phyloP scores from a whole-genome alignment of 176 grass and related monocot genomes.

The Bonia amplexicaulis region DNA sequence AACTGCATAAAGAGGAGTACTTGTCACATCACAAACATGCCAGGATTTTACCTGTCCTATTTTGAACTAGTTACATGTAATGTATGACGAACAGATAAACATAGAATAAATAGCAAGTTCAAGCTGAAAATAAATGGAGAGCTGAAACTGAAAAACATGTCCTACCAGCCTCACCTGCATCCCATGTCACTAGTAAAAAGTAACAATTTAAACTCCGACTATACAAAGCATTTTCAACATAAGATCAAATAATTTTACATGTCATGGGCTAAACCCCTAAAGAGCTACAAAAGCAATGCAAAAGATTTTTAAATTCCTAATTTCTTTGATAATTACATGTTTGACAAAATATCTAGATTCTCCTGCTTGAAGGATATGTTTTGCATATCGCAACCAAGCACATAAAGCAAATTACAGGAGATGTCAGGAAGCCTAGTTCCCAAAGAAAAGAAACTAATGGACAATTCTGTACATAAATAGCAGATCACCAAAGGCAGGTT shows the following conservation, averaged over 20 bases:
- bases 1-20: slow-evolving; percentile 37
- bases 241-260: not conserved
- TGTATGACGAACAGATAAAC: not conserved
- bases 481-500: not conserved
- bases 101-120: not conserved
- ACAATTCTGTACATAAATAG: not conserved
- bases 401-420: not conserved
- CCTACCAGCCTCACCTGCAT: not conserved
- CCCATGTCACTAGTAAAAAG: not conserved
- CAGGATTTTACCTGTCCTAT: not conserved
- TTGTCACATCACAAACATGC: not conserved
- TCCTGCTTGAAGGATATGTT: not conserved
- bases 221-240: not conserved
- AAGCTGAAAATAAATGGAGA: not conserved
- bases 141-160: not conserved
- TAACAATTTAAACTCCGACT: not conserved
- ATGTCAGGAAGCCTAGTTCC: not conserved
- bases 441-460: not conserved
- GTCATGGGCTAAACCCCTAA: not conserved
- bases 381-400: not conserved
- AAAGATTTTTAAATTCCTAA: not conserved
- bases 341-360: not conserved
- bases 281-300: not conserved
- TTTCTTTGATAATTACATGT: not conserved
- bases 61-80: not conserved